Base-by-base conservation (phyloP, 2,329 filamentous ascomycete genomes). In the Curvularia sp. region DNA sequence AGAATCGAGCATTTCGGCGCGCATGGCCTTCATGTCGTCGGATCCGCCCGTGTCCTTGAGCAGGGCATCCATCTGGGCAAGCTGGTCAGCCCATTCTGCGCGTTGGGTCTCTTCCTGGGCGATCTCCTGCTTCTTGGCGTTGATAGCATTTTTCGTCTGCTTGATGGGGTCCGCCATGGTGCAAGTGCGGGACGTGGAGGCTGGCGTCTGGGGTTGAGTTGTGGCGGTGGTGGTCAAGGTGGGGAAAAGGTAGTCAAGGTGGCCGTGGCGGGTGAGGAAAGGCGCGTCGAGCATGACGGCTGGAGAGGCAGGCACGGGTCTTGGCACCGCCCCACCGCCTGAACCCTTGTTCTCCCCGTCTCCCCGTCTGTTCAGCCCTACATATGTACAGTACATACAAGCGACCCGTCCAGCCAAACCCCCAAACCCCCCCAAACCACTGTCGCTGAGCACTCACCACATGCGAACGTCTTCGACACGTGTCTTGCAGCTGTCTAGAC, bases 1-100 rank as follows among this genome's bases (percentile, higher is more conserved):
- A 79, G 92, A 87, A 80, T 89, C 86, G 82, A 92, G 86, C 80
- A 97, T 87, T 83, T 96, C 92, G 76, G 86, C 82, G 79, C 90
- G 89, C 75, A 97, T 86, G 73, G 94, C 92, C 70, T 82, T 82
- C 78, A 92, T 94, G 58, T 90, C 89, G 63, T 93, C 89, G 72
- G 95, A 91, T 77, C 90, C 88, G 77, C 89, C 88, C 56, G 96
- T 86, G 65, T 91, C 90, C 54, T 86, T 82, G 70, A 88, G 81
- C 59, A 97, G 88, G 36, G 91, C 88, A 72, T 93, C 91, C 74
- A 96, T 86, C 90, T 93, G 71, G 23, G 59, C 47, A 15, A 60
- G 46, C 57, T 66, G 43, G 5, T 55, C 25, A 18, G 25, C 39
- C 70, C 70, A 74, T 23, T 60, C 60, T 42, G 57, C 63, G 53